phyloP scores from a whole-genome alignment of 1,139 yeast genomes.

The Wickerhamomyces sp. region DNA sequence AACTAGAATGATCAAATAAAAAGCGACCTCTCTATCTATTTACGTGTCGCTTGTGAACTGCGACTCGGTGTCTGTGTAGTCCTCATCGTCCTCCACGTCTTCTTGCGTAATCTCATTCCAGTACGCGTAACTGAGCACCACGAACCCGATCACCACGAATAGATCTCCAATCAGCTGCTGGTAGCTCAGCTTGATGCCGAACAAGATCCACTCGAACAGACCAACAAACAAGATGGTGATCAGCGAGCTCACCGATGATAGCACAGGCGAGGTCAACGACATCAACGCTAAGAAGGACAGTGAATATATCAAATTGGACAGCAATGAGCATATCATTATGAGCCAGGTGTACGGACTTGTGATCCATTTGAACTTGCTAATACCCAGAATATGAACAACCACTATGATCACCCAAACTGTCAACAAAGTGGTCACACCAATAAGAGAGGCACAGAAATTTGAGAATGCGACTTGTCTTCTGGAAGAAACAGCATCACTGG shows the following conservation, averaged over 20 bases:
- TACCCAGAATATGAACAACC: slow-evolving; percentile 47
- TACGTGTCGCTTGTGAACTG: background rate
- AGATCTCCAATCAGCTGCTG: slow-evolving; percentile 54
- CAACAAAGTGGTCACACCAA: slow-evolving; percentile 56
- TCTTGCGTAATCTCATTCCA: slow-evolving; percentile 72
- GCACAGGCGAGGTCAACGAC: slow-evolving; percentile 83
- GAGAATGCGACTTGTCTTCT: slow-evolving; percentile 55
- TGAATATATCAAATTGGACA: slow-evolving; percentile 64
- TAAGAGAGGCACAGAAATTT: slow-evolving; percentile 47
- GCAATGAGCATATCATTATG: slow-evolving; percentile 45
- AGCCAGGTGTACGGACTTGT: slow-evolving; percentile 39
- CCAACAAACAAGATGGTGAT: slow-evolving; percentile 81
- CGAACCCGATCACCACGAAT: slow-evolving; percentile 63
- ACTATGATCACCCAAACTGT: slow-evolving; percentile 49
- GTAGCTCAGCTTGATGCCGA: slow-evolving; percentile 47
- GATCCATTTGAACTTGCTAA: slow-evolving; percentile 58
- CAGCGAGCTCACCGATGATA: slow-evolving; percentile 78
- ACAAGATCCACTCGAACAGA: slow-evolving; percentile 68
- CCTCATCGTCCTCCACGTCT: slow-evolving; percentile 45
- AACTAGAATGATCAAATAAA: background rate
- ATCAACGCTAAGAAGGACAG: slow-evolving; percentile 72
- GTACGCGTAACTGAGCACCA: slow-evolving; percentile 63
- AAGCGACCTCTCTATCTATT: too few relatives aligned
- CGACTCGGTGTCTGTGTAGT: slow-evolving; percentile 17
- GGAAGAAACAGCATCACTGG: slow-evolving; percentile 49